Percentiles rank a stretch among this genome's conserved stretches.
Evolutionary conservation across 306 rosid species (phyloP).

Genomic region (Canavalia gladiata): DNA sequence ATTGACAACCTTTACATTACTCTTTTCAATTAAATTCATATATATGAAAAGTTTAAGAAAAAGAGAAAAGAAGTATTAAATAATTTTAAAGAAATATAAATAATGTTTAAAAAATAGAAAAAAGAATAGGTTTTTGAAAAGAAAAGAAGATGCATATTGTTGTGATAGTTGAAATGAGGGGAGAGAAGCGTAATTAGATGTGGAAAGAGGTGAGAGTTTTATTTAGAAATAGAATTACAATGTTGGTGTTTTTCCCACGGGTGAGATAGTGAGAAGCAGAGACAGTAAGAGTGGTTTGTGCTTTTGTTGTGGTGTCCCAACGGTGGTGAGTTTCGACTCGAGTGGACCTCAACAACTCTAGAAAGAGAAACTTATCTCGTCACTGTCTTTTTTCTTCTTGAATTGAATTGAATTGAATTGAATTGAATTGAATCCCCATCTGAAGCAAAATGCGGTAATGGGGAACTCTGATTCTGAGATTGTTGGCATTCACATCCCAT

Average conservation of each 20-base stretch:
- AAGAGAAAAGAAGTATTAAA: too few species aligned
- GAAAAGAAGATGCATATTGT: too few species aligned
- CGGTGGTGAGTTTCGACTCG: conserved; percentile 35
- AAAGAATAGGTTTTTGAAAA: too few species aligned
- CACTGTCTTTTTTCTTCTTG: not conserved
- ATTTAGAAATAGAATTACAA: not conserved
- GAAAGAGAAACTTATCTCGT: conserved; percentile 43
- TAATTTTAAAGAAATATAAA: too few species aligned
- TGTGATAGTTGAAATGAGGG: too few species aligned
- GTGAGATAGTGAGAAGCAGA: not conserved
- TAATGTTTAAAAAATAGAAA: too few species aligned
- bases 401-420: not conserved
- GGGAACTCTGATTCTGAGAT: not conserved
- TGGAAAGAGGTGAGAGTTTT: not conserved
- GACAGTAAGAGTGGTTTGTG: conserved; percentile 3
- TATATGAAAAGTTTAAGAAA: too few species aligned
- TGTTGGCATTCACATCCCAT: not conserved
- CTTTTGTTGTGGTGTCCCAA: conserved; percentile 41
- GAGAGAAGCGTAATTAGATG: too few species aligned
- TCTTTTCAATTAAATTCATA: too few species aligned
- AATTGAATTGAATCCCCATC: not conserved
- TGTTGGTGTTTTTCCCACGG: conserved; percentile 1
- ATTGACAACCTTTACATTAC: too few species aligned
- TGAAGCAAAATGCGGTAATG: not conserved
- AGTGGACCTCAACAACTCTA: conserved; percentile 41